Percentiles rank a stretch among this genome's conserved stretches.
Conservation (phyloP, 495 filamentous ascomycete genomes). For the Daldinia bambusicola region DNA sequence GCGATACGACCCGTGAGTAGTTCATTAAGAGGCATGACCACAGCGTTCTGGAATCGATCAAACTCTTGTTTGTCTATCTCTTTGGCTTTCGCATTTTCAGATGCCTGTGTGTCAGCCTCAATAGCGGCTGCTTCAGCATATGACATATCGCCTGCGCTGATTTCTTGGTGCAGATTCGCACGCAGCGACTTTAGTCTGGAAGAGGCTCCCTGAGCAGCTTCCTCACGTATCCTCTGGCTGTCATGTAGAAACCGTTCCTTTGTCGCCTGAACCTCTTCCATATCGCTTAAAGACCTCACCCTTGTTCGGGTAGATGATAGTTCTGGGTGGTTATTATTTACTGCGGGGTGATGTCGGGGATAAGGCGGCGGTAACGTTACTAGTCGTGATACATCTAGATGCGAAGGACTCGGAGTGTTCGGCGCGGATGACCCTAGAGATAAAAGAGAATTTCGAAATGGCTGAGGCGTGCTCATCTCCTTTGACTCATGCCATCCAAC, state of each 20-base stretch:
- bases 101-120: conserved; percentile 73
- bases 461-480: conserved; percentile 52
- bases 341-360: conserved; percentile 90
- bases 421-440: conserved; percentile 53
- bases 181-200: conserved; percentile 58
- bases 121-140: conserved; percentile 80
- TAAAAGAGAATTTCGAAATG: conserved; percentile 52
- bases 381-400: conserved; percentile 87
- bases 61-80: conserved; percentile 76
- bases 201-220: conserved; percentile 55
- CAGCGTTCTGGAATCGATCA: conserved; percentile 76
- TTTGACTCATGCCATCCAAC: conserved; percentile 75
- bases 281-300: conserved; percentile 80
- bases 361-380: conserved; percentile 94
- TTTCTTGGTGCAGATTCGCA: conserved; percentile 74
- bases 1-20: conserved; percentile 73
- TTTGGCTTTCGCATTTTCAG: conserved; percentile 69
- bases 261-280: conserved; percentile 74
- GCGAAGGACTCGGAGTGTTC: conserved; percentile 57
- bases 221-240: conserved; percentile 56
- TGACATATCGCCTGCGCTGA: conserved; percentile 77
- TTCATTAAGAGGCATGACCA: conserved; percentile 80
- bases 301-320: conserved; percentile 78
- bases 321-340: conserved; percentile 94
- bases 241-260: conserved; percentile 66